Evolutionary conservation across 2,329 filamentous ascomycete species (phyloP), one percentile per base, ranked within the genome.

Genomic region (Diaporthe amygdali): DNA sequence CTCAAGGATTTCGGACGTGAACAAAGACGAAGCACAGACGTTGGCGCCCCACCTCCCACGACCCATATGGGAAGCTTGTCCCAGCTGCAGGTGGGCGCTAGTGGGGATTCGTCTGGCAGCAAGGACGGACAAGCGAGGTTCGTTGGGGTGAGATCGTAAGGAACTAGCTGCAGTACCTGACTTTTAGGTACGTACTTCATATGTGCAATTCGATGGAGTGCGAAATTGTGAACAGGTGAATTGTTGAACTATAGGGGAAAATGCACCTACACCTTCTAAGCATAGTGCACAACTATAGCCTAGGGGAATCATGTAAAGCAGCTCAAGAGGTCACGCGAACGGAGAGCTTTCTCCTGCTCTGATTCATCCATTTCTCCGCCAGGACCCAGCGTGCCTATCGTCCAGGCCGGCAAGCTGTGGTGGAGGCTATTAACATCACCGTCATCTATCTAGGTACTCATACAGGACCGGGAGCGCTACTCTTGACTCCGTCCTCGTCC

Each of bases 371-470:
- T 49, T 55, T 25, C n/a, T 25, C 15, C n/a, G 59, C 59, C 59
- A 15, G 17, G 17, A 32, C 15, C 15, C 44, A 49, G 59, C 41
- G 25, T 46, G 32, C 59, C 59, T 34, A 30, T 49, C 44, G 20
- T 17, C 44, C 41, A 37, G 59, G 44, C 39, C 30, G 30, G 14
- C 8, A 64, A 14, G 44, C 59, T 64, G 59, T 4, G 32, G 20
- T 30, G 34, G 49, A 30, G 44, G 41, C 41, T 46, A 64, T 64
- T 64, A 64, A 49, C 59, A 49, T 25, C 59, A 47, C 59, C 59
- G 20, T 64, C 44, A 64, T 64, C 59, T 64, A 64, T 64, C 59
- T 64, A 32, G 59, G 44, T 64, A 64, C 59, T 49, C 59, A 12
- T 64, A 64, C 44, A 64, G 44, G 41, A 49, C 17, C 59, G 59